Conservation (phyloP, 768 basidiomycete genomes). For the Hericium coralloides region DNA sequence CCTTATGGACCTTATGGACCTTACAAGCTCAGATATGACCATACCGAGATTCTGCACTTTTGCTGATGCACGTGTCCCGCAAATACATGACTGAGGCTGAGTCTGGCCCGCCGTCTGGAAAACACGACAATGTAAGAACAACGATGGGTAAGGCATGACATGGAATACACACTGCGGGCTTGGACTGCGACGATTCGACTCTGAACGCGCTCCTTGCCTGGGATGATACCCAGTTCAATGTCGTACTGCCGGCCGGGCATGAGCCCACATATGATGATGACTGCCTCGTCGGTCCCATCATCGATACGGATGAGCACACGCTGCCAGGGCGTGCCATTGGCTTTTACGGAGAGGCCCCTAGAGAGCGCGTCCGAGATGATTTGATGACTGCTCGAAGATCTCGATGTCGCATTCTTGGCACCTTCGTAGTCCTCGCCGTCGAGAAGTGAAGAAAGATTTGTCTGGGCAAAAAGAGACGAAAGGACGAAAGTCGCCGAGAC, state of each 20-base stretch:
- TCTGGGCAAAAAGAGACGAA: conserved; percentile 34
- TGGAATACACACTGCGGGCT: too few species aligned
- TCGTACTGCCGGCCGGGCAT: conserved; percentile 88
- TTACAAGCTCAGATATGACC: too few species aligned
- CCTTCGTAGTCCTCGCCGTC: conserved; percentile 28
- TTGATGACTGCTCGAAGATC: conserved; percentile 13
- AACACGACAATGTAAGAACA: too few species aligned
- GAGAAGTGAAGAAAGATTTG: conserved; percentile 12
- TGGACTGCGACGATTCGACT: conserved; percentile 59
- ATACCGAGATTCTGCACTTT: too few species aligned
- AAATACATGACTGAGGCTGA: too few species aligned
- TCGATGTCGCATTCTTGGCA: conserved; percentile 19
- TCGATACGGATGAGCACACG: conserved; percentile 72
- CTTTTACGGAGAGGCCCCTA: conserved; percentile 69
- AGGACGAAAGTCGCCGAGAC: conserved; percentile 79
- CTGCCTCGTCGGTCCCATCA: conserved; percentile 76
- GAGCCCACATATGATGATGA: conserved; percentile 86
- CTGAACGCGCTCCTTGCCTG: conserved; percentile 43
- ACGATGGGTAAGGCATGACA: too few species aligned
- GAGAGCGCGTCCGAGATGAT: conserved; percentile 61
- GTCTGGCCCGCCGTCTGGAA: too few species aligned
- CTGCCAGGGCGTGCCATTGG: conserved; percentile 74
- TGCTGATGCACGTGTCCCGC: too few species aligned
- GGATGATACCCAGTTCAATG: conserved; percentile 71
- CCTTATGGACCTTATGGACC: too few species aligned